A percentile compares a stretch with the other conserved stretches of the same genome.
These are phyloP conservation scores for Plenodomus biglobosus DNA, from an alignment of 2,329 filamentous ascomycete species.

Conservation along the genomic window DNA sequence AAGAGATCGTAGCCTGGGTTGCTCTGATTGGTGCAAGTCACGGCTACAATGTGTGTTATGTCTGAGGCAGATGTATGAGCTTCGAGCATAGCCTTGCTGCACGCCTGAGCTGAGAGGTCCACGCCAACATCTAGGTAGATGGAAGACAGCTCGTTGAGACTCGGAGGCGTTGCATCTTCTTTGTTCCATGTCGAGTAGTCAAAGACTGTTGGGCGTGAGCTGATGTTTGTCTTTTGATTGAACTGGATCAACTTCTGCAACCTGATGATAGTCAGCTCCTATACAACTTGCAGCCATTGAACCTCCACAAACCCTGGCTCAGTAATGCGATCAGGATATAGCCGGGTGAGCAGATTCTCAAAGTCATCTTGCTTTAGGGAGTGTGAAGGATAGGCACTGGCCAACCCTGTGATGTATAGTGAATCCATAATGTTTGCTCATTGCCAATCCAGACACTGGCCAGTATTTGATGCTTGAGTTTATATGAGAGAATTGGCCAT, in stretches of 20 bases:
- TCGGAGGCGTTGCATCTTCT: constrained; percentile 12
- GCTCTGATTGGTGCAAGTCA: constrained; percentile 44
- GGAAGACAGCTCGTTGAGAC: constrained; percentile 28
- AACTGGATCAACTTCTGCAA: constrained; percentile 18
- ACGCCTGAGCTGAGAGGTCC: constrained; percentile 34
- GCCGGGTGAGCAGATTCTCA: constrained; percentile 4
- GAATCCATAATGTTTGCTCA: background rate
- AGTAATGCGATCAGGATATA: constrained; percentile 13
- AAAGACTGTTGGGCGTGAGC: constrained; percentile 12
- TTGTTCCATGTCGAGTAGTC: constrained; percentile 11
- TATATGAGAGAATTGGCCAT: too few relatives aligned
- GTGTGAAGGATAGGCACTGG: constrained; percentile 19
- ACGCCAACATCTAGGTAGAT: constrained; percentile 36
- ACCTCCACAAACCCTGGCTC: too few relatives aligned
- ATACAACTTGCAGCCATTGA: too few relatives aligned
- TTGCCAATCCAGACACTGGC: background rate
- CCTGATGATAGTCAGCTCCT: constrained; percentile 4
- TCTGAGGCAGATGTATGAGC: constrained; percentile 20
- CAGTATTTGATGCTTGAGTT: too few relatives aligned
- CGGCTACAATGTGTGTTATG: constrained; percentile 45
- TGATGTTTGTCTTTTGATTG: constrained; percentile 18
- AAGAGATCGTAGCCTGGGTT: constrained; percentile 45
- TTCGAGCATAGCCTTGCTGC: constrained; percentile 38
- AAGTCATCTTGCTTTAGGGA: constrained; percentile 17
- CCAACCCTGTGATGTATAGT: constrained; percentile 21